These are phyloP conservation scores for Tricholoma flavovirens DNA, from an alignment of 768 basidiomycete species.

Conservation along the genomic window DNA sequence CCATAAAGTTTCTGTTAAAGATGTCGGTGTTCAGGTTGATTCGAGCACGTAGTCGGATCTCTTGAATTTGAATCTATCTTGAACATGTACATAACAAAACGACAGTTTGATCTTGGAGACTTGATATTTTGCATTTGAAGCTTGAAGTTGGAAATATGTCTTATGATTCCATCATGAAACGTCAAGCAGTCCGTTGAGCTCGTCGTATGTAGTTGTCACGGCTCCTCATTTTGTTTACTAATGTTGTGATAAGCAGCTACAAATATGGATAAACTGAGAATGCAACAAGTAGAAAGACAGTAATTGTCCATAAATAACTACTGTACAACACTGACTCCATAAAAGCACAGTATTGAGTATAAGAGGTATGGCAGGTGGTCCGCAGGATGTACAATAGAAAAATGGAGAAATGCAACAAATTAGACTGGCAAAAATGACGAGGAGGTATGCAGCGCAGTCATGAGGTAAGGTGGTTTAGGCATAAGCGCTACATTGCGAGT, in stretches of 20 bases:
- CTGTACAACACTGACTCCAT: slow-evolving; percentile 2
- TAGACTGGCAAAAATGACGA: slow-evolving; percentile 3
- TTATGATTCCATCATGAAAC: no score
- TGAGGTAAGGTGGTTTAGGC: slow-evolving; percentile 8
- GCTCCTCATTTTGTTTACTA: no score
- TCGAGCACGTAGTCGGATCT: not conserved
- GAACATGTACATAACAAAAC: not conserved
- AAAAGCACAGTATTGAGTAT: slow-evolving; percentile 1
- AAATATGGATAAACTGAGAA: not conserved
- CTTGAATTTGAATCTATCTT: not conserved
- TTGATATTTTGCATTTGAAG: not conserved
- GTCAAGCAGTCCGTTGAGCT: no score
- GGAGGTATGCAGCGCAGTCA: slow-evolving; percentile 6
- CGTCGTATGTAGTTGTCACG: no score
- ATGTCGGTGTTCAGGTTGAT: not conserved
- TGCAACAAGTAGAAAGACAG: no score
- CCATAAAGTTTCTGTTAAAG: not conserved
- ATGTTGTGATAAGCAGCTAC: not conserved
- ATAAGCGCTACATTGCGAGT: slow-evolving; percentile 9
- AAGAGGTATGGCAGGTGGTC: not conserved
- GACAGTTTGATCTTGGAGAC: not conserved
- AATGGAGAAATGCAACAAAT: slow-evolving; percentile 5
- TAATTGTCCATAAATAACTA: not conserved
- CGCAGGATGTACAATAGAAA: slow-evolving; percentile 8
- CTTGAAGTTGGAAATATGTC: not conserved